Evolutionary conservation across 2,329 filamentous ascomycete genomes (phyloP).

Genomic region (Cladosporium sp.): DNA sequence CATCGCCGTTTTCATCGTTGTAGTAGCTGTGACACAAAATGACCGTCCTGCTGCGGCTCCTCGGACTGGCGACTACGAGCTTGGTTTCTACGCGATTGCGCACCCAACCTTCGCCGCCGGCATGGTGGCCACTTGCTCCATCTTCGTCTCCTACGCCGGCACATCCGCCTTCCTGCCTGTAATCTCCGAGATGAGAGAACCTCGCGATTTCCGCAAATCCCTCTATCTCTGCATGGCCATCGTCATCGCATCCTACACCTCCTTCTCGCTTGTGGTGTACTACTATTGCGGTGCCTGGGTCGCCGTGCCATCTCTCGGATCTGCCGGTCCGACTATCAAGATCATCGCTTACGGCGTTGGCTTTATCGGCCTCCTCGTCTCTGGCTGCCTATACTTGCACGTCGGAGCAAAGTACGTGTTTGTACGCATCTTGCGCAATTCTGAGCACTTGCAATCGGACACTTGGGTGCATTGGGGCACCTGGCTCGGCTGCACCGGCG

Average conservation of each 20-base stretch:
- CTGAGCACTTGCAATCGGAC: conserved; percentile 50
- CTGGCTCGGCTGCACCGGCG: conserved; percentile 47
- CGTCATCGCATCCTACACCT: conserved; percentile 54
- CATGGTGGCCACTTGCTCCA: conserved; percentile 55
- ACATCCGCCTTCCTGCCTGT: conserved; percentile 61
- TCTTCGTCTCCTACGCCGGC: conserved; percentile 57
- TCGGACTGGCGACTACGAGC: conserved; percentile 54
- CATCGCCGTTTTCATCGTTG: conserved; percentile 44
- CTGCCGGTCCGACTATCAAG: conserved; percentile 56
- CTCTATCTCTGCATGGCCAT: conserved; percentile 57
- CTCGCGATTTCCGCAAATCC: conserved; percentile 57
- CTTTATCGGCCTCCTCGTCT: conserved; percentile 52
- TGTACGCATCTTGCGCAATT: conserved; percentile 51
- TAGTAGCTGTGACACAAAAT: conserved; percentile 50
- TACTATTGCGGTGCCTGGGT: conserved; percentile 60
- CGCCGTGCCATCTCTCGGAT: conserved; percentile 58
- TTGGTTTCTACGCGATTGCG: conserved; percentile 55
- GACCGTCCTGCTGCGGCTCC: conserved; percentile 60
- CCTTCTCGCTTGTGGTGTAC: conserved; percentile 59
- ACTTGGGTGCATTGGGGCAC: conserved; percentile 49
- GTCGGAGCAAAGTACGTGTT: conserved; percentile 54
- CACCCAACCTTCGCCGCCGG: conserved; percentile 56
- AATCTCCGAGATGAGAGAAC: conserved; percentile 61
- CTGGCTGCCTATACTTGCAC: conserved; percentile 45
- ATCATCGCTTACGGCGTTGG: conserved; percentile 60